Conservation (phyloP, 352 stramenopile species). For the Phytophthora cajani region DNA sequence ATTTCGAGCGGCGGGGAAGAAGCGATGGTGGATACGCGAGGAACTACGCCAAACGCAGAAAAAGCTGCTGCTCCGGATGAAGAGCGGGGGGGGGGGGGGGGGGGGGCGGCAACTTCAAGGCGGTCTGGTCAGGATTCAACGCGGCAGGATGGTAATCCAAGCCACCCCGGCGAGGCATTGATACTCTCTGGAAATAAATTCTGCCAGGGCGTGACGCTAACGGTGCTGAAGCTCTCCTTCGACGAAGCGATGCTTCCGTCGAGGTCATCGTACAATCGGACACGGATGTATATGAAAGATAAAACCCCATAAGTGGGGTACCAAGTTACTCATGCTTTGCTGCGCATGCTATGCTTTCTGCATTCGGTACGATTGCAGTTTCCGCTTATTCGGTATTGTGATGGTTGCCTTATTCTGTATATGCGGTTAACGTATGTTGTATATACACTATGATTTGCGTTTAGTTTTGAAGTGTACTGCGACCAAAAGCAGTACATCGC, state of each 20-base stretch:
- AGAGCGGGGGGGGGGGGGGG: too few species aligned
- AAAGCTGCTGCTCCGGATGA: neutral
- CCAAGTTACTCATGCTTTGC: constrained; percentile 16
- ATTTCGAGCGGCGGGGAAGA: neutral
- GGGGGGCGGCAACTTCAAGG: neutral
- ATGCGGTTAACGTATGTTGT: constrained; percentile 4
- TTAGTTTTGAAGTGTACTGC: constrained; percentile 14
- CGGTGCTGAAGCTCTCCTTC: neutral
- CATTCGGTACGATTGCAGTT: constrained; percentile 2
- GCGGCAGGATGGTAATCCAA: neutral
- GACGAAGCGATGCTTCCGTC: constrained; percentile 21
- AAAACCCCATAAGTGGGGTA: constrained; percentile 15
- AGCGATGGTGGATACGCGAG: neutral
- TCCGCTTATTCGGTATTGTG: constrained; percentile 1
- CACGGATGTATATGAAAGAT: constrained; percentile 18
- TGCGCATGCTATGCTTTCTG: constrained; percentile 14
- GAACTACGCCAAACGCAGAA: neutral
- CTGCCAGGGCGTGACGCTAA: neutral
- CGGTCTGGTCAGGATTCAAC: neutral
- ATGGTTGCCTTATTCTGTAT: neutral
- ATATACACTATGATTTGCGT: constrained; percentile 8
- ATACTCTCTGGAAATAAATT: neutral
- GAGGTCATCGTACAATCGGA: constrained; percentile 8
- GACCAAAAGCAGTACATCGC: constrained; percentile 7
- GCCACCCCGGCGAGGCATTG: neutral